A percentile compares a stretch with the other conserved stretches of the same genome.
phyloP scores from a whole-genome alignment of 108 stramenopile genomes.

The Cyclotella atomus region DNA sequence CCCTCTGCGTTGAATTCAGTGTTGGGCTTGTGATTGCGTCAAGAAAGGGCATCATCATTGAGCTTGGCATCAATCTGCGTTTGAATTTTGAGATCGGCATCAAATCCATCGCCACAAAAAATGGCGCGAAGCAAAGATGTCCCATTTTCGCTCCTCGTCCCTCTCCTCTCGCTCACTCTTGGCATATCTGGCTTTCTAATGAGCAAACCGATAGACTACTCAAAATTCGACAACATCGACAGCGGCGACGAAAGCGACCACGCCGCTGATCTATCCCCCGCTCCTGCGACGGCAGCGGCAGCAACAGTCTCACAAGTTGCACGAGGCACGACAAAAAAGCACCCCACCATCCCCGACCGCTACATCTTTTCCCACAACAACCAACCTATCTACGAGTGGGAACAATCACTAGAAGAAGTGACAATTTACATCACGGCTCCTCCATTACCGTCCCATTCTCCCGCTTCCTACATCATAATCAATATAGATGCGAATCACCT shows the following conservation, averaged over 20 bases:
- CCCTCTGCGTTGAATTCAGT: too few relatives aligned
- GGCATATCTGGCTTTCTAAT: too few relatives aligned
- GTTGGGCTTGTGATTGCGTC: too few relatives aligned
- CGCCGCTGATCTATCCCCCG: constrained; percentile 15
- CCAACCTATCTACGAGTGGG: constrained; percentile 92
- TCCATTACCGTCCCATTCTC: constrained; percentile 38
- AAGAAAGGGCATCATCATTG: too few relatives aligned
- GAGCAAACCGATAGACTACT: constrained; percentile 79
- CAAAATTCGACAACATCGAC: constrained; percentile 78
- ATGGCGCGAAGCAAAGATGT: too few relatives aligned
- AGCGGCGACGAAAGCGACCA: constrained; percentile 26
- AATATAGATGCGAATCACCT: constrained; percentile 58
- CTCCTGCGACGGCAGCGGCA: not conserved
- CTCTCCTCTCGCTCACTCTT: too few relatives aligned
- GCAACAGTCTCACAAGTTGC: constrained; percentile 1
- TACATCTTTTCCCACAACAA: constrained; percentile 71
- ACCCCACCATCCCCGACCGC: constrained; percentile 55
- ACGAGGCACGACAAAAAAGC: constrained; percentile 47
- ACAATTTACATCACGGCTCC: constrained; percentile 81
- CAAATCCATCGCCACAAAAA: too few relatives aligned
- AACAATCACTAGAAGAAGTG: constrained; percentile 93
- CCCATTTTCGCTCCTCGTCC: too few relatives aligned
- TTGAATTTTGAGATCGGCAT: too few relatives aligned
- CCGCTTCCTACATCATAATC: constrained; percentile 41
- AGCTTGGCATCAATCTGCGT: too few relatives aligned